Conservation (phyloP, 371 early-diverging fungal species). For the Mortierella sp. region DNA sequence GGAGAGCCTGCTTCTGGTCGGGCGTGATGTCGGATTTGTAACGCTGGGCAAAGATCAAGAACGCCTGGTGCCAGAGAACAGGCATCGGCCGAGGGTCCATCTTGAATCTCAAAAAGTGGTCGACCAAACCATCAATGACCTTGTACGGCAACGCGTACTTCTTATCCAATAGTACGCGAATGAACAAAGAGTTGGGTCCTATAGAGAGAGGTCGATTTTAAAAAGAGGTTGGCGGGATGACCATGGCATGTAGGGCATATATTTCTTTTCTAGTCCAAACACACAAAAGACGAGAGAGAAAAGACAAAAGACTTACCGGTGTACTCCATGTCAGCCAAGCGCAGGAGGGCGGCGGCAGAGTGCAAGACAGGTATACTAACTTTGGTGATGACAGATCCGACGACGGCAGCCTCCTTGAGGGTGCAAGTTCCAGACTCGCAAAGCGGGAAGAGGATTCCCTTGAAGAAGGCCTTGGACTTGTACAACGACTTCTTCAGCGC, state of each 20-base stretch:
- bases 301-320: conserved; percentile 70
- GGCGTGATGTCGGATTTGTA: conserved; percentile 96
- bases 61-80: conserved; percentile 97
- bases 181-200: conserved; percentile 90
- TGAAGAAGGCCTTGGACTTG: conserved; percentile 98
- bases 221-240: background rate
- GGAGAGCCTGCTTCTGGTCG: conserved; percentile 93
- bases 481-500: conserved; percentile 96
- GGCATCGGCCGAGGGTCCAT: conserved; percentile 88
- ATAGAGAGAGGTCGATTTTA: conserved; percentile 15
- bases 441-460: conserved; percentile 97
- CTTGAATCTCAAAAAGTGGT: conserved; percentile 94
- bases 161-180: conserved; percentile 96
- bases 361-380: conserved; percentile 96
- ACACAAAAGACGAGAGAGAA: background rate
- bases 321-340: conserved; percentile 97
- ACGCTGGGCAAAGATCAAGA: conserved; percentile 95
- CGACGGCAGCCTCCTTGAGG: conserved; percentile 96
- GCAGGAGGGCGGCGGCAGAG: conserved; percentile 93
- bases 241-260: too few species aligned
- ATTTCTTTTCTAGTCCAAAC: background rate
- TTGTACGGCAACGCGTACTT: conserved; percentile 98
- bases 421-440: conserved; percentile 96
- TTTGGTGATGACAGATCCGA: conserved; percentile 92
- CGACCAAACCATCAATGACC: conserved; percentile 95